Conservation (phyloP, 2,329 filamentous ascomycete species). For the Cercospora zeina region DNA sequence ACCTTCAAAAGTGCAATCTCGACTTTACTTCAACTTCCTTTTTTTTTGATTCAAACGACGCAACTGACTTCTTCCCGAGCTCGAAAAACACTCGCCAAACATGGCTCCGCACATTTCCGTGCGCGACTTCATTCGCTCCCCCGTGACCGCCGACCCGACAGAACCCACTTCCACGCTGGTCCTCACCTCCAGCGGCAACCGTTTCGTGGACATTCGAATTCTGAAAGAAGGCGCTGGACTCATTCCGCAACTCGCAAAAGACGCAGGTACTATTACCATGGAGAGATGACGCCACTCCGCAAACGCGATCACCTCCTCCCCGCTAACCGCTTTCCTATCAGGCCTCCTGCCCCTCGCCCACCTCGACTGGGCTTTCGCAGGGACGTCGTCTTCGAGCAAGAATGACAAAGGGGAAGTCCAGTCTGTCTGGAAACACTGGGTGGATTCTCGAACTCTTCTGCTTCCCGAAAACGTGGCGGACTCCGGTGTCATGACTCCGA, state of each 20-base stretch:
- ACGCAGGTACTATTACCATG: slow-evolving; percentile 3
- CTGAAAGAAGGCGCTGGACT: slow-evolving; percentile 37
- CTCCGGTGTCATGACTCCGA: slow-evolving; percentile 58
- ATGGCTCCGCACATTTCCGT: slow-evolving; percentile 53
- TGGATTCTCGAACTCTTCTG: slow-evolving; percentile 54
- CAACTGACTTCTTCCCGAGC: background rate
- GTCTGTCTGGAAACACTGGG: slow-evolving; percentile 59
- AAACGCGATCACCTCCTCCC: background rate
- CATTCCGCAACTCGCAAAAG: slow-evolving; percentile 10
- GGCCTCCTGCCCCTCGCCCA: slow-evolving; percentile 37
- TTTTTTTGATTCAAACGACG: too few relatives aligned
- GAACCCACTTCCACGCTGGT: slow-evolving; percentile 67
- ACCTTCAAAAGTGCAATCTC: background rate
- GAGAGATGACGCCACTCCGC: background rate
- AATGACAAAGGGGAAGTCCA: slow-evolving; percentile 25
- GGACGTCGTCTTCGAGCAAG: slow-evolving; percentile 49
- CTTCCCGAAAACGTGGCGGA: slow-evolving; percentile 50
- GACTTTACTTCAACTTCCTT: slow-evolving; percentile 2
- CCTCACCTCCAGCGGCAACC: slow-evolving; percentile 58
- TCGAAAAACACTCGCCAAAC: background rate
- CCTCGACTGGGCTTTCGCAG: slow-evolving; percentile 68
- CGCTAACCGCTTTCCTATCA: slow-evolving; percentile 11
- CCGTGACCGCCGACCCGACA: slow-evolving; percentile 44
- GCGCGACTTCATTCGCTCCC: slow-evolving; percentile 61
- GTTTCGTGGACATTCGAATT: slow-evolving; percentile 65